A percentile compares a stretch with the other conserved stretches of the same genome.
These are phyloP conservation scores for Clitopilus hobsonii DNA, from an alignment of 768 basidiomycete species.

Conservation along the genomic window DNA sequence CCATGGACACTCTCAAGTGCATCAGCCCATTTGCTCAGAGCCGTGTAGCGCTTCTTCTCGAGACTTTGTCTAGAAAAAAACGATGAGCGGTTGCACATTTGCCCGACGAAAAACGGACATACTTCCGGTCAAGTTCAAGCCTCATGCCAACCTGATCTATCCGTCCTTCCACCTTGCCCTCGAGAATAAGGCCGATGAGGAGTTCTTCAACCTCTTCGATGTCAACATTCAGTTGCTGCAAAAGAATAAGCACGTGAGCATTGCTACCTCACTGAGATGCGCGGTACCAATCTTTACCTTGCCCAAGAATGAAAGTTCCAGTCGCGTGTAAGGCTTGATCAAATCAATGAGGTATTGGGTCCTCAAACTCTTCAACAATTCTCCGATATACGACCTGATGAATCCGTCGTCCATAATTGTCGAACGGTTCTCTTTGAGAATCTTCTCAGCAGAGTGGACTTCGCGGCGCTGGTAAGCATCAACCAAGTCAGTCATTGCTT, in stretches of 20 bases:
- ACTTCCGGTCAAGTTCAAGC: conserved; percentile 88
- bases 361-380: conserved; percentile 87
- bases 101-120: conserved; percentile 27
- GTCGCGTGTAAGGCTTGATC: conserved; percentile 94
- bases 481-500: conserved; percentile 96
- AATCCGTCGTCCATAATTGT: conserved; percentile 97
- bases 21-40: conserved; percentile 78
- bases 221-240: conserved; percentile 93
- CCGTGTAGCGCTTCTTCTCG: conserved; percentile 81
- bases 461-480: conserved; percentile 95
- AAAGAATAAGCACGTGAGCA: background rate
- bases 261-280: background rate
- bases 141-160: conserved; percentile 97
- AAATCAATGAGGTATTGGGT: conserved; percentile 98
- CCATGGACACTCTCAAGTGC: conserved; percentile 74
- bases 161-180: conserved; percentile 94
- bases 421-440: conserved; percentile 84
- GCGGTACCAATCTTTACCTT: conserved; percentile 46
- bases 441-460: conserved; percentile 96
- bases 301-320: conserved; percentile 90
- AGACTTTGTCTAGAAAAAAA: conserved; percentile 62
- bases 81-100: background rate
- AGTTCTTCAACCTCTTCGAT: conserved; percentile 90
- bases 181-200: conserved; percentile 88
- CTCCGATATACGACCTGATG: conserved; percentile 94